Evolutionary conservation across 441 rosid genomes (phyloP).

Genomic region (Adansonia madagascariensis): DNA sequence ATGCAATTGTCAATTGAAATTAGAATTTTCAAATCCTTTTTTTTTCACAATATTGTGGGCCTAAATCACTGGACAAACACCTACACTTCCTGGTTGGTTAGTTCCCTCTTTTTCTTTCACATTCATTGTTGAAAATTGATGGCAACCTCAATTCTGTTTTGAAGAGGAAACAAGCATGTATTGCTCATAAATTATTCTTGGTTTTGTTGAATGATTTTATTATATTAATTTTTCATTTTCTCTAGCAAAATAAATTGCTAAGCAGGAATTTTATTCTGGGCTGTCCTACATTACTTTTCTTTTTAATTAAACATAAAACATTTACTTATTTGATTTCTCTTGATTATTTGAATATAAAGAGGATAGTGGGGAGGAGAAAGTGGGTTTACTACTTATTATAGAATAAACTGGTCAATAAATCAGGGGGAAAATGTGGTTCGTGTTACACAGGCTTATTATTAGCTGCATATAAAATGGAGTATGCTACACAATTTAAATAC

Average conservation of each 20-base stretch:
- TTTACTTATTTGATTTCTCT: neutral
- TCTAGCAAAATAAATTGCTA: too few species aligned
- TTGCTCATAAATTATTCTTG: too few species aligned
- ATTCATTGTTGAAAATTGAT: conserved; percentile 22
- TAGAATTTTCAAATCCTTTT: neutral
- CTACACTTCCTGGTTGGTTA: conserved; percentile 9
- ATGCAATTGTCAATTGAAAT: neutral
- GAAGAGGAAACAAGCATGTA: neutral
- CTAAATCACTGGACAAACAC: conserved; percentile 22
- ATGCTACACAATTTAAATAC: neutral
- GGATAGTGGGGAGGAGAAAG: neutral
- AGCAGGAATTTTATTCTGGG: too few species aligned
- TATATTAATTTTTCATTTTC: neutral
- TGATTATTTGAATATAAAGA: neutral
- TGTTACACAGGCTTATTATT: neutral
- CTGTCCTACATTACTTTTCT: too few species aligned
- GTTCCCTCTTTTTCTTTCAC: neutral
- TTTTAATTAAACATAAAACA: neutral
- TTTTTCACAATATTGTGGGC: conserved; percentile 13
- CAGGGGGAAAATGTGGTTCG: neutral
- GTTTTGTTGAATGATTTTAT: neutral
- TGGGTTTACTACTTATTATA: neutral
- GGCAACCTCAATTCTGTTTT: conserved; percentile 11
- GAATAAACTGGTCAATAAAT: neutral
- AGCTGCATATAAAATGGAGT: neutral